Base-by-base conservation (phyloP, 2,329 filamentous ascomycete genomes). In the Venturia effusa region DNA sequence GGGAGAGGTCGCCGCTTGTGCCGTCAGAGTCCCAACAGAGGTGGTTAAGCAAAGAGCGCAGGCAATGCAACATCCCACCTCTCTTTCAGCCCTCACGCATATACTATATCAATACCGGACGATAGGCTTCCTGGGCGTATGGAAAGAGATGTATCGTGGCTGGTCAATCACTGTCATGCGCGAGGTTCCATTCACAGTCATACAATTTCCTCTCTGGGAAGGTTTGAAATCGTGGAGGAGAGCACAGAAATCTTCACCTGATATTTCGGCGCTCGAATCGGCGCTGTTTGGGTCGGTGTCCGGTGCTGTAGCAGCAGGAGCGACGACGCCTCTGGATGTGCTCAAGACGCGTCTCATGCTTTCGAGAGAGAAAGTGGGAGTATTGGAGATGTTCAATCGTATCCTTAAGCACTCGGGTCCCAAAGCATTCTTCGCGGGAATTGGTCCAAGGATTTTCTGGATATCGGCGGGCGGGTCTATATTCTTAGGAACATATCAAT, bases 161-260 rank as follows among this genome's bases (percentile, higher is more conserved):
- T 96, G 92, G 83, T 84, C 86, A 22, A 92, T 97, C 69, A 99
- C 94, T 1, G 87, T 99, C 62, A 88, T 97, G 78, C 86, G 94
- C 65, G 94, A 99, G 80, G 92, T 99, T 66, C 94, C 94, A 4
- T 99, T 99, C 72, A 97, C 95, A 2, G 87, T 97, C 11, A 89
- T 99, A 67, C 94, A 99, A 76, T 99, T 99, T 74, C 94, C 94
- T 57, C 82, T 99, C 67, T 99, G 94, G 94, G 94, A 99, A 77
- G 86, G 83, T 4, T 84, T 97, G 82, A 97, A 97, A 81, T 80
- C 81, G 51, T 90, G 84, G 83, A 81, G 86, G 6, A 75, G 81
- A 54, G 70, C 77, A 48, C 74, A 70, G 59, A 30, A 48, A 17
- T 32, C 55, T 13, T 32, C 51, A 24, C 10, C 39, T 17, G 24